Base-by-base conservation (phyloP, 2,329 filamentous ascomycete species). In the Aphanoascus verrucosus region DNA sequence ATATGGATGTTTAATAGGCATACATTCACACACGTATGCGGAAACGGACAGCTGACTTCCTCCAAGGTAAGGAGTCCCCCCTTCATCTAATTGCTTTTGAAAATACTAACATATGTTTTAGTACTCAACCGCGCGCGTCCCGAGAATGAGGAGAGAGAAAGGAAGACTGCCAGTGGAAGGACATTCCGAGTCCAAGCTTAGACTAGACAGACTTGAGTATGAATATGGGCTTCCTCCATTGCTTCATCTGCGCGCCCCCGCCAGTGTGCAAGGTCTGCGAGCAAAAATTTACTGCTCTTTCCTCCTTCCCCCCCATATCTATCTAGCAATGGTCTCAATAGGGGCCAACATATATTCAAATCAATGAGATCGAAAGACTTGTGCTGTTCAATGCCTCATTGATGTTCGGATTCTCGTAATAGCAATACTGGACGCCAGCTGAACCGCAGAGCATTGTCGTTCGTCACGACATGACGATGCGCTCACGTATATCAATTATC, bases 1-100 rank as follows among this genome's bases (percentile, higher is more conserved):
- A 49, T n/a, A 9, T 14, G 23, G 1, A 15, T 49, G 15, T 20
- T 17, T 12, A 46, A 5, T 59, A 84, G 81, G 93, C 94, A 51
- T 98, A 96, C 67, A 98, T 98, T 60, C 93, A 98, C 78, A 94
- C 90, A 34, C 83, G 94, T 65, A 98, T 98, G 93, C 84, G 93
- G 68, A 88, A 91, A 76, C 83, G 93, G 69, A 98, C 94, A 8
- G 93, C 93, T 48, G 94, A 98, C 70, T 98, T 98, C 76, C 82
- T 98, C 55, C 94, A 98, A 80, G 88, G 88, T 91, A 76, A 67
- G 77, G 46, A 42, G 20, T 48, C 12, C 31, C 20, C 12, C 9
- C 34, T 1, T 7, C 23, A 5, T 8, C 20, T 6, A 19, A 23
- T 28, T 42, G n/a, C 34, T 15, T 6, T n/a, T 34, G 8, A 6